Evolutionary conservation across 2,329 filamentous ascomycete genomes (phyloP).

Genomic region (Colletotrichum viniferum): DNA sequence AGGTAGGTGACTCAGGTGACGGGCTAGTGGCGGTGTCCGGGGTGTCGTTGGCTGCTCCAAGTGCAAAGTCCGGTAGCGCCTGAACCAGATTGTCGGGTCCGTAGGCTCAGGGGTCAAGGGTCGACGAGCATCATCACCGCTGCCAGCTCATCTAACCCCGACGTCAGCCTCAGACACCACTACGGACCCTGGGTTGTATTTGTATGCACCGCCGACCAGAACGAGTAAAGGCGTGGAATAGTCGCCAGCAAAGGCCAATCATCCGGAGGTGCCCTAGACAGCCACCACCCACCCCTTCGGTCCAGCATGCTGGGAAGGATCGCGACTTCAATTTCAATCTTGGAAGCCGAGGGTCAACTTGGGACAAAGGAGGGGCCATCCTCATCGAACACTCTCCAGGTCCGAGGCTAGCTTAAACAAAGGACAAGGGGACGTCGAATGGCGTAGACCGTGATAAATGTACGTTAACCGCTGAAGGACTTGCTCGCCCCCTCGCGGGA

Average conservation of each 20-base stretch:
- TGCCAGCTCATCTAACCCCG: conserved; percentile 15
- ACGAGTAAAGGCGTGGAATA: conserved; percentile 9
- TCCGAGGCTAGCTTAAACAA: background rate
- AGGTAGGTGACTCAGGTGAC: conserved; percentile 13
- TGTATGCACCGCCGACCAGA: conserved; percentile 12
- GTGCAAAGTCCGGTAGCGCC: conserved; percentile 2
- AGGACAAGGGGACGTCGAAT: background rate
- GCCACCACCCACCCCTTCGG: background rate
- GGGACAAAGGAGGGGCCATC: background rate
- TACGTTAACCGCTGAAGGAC: background rate
- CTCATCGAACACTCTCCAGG: background rate
- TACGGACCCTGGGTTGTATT: conserved; percentile 6
- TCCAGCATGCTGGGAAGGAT: conserved; percentile 1
- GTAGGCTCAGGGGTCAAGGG: conserved; percentile 16
- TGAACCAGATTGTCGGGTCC: conserved; percentile 20
- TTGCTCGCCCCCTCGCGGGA: background rate
- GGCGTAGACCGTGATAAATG: background rate
- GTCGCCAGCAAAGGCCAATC: background rate
- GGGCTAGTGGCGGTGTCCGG: conserved; percentile 9
- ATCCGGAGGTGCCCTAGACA: background rate
- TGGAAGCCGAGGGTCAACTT: background rate
- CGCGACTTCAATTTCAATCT: background rate
- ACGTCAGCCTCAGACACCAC: conserved; percentile 17
- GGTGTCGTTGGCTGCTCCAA: conserved; percentile 1
- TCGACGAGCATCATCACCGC: conserved; percentile 10